Conservation (phyloP, 2,329 filamentous ascomycete species). For the Fusarium hostae region DNA sequence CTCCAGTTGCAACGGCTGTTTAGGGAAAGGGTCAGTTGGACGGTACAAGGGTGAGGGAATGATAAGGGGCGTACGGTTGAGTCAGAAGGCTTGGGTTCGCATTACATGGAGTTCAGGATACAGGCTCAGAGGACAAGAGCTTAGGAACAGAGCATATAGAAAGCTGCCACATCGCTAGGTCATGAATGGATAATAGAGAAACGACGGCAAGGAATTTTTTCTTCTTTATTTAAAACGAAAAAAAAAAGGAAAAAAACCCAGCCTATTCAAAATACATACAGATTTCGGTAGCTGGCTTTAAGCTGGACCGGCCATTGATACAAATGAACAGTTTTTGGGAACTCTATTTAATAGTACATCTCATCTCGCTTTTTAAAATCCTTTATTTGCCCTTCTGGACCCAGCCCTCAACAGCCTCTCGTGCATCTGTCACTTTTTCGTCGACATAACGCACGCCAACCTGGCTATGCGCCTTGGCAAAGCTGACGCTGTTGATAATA, state of each 20-base stretch:
- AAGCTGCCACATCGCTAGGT: constrained; percentile 3
- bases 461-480: constrained; percentile 78
- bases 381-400: constrained; percentile 86
- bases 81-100: constrained; percentile 18
- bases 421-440: constrained; percentile 79
- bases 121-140: constrained; percentile 8
- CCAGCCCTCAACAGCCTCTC: constrained; percentile 86
- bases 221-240: background rate
- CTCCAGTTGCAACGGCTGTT: constrained; percentile 37
- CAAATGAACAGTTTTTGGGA: constrained; percentile 49
- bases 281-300: constrained; percentile 22
- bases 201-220: constrained; percentile 3
- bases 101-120: constrained; percentile 38
- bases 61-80: constrained; percentile 12
- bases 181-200: background rate
- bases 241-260: background rate
- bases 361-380: constrained; percentile 45
- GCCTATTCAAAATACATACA: constrained; percentile 35
- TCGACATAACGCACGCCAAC: constrained; percentile 79
- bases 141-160: background rate
- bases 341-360: constrained; percentile 54
- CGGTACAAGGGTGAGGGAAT: background rate
- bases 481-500: constrained; percentile 75
- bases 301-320: constrained; percentile 36
- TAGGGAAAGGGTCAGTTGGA: background rate